These are phyloP conservation scores for Leucocoprinus leucothites DNA, from an alignment of 768 basidiomycete species.

Conservation along the genomic window DNA sequence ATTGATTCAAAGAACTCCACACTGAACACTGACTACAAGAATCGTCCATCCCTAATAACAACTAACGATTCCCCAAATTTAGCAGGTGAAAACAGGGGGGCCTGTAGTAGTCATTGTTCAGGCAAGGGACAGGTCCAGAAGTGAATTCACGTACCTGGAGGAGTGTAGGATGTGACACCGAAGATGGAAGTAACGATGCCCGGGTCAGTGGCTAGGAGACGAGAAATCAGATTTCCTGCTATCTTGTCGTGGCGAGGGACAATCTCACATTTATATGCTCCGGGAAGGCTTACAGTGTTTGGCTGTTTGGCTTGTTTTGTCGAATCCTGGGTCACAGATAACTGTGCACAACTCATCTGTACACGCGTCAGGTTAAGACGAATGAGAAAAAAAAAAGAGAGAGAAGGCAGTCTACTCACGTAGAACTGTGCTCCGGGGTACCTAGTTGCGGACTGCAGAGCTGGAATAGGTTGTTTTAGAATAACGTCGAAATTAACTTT, in stretches of 20 bases:
- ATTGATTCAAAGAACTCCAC: no score
- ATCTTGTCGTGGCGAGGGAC: no score
- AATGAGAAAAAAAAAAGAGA: neutral
- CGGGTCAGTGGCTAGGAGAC: no score
- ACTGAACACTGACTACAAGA: no score
- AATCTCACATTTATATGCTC: conserved; percentile 39
- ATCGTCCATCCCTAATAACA: no score
- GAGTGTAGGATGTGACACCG: conserved; percentile 31
- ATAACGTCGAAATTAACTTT: no score
- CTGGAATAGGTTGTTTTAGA: no score
- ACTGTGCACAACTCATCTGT: conserved; percentile 47
- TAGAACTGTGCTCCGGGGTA: conserved; percentile 60
- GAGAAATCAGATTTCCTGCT: no score
- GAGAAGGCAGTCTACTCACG: conserved; percentile 30
- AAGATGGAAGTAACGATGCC: conserved; percentile 34
- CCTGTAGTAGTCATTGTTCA: conserved; percentile 16
- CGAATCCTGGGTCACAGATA: conserved; percentile 42
- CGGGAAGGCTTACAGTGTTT: conserved; percentile 44
- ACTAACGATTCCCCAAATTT: neutral
- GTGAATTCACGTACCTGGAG: conserved; percentile 33
- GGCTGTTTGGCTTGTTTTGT: conserved; percentile 35
- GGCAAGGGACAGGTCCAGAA: conserved; percentile 9
- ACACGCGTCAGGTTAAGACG: conserved; percentile 11
- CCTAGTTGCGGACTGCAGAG: conserved; percentile 32
- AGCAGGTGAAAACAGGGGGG: conserved; percentile 29